Base-by-base conservation (phyloP, 2,329 filamentous ascomycete genomes). In the Fusarium chuoi region DNA sequence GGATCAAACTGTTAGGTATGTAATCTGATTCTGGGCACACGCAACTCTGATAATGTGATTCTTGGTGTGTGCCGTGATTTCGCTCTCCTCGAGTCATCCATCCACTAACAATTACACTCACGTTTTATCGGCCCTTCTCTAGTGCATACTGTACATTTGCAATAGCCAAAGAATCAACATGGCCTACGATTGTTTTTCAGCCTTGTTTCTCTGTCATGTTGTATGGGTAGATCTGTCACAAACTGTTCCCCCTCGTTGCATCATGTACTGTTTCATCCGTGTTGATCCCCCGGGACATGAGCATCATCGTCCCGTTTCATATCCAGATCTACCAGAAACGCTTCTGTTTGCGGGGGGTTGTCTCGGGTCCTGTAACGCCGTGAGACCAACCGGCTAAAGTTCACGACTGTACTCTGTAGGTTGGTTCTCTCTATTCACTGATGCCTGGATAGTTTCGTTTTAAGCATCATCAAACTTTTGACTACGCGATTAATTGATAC, bases 241-340 rank as follows among this genome's bases (percentile, higher is more conserved):
- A 49, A 59, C 45, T 69, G 49, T 62, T 55, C 54, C 38, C 59
- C 45, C 30, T 59, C 59, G 64, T 74, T 74, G 67, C 71, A 71
- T 74, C 71, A 74, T 68, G 38, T 60, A 59, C 36, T 62, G 71
- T 74, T 71, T 74, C 71, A 74, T 74, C 70, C 44, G 42, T 38
- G 62, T 52, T 65, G 63, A 74, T 74, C 67, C 67, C 66, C 67
- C 52, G 52, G 67, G 59, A 54, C 49, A 62, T 28, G n/a, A 52
- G 39, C 52, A 65, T 38, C 30, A 41, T 44, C 57, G 55, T 24
- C 61, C 57, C 35, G 58, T 63, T 33, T 62, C 44, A 58, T 61
- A 66, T 45, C 70, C 52, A 33, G 55, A 73, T 73, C 65, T 55
- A 55, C 69, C 46, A 62, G 56, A 46, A 66, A 38, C 57, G 24